A percentile compares a stretch with the other conserved stretches of the same genome.
These are phyloP conservation scores for Fusarium udum DNA, from an alignment of 2,329 filamentous ascomycete genomes.

Conservation along the genomic window DNA sequence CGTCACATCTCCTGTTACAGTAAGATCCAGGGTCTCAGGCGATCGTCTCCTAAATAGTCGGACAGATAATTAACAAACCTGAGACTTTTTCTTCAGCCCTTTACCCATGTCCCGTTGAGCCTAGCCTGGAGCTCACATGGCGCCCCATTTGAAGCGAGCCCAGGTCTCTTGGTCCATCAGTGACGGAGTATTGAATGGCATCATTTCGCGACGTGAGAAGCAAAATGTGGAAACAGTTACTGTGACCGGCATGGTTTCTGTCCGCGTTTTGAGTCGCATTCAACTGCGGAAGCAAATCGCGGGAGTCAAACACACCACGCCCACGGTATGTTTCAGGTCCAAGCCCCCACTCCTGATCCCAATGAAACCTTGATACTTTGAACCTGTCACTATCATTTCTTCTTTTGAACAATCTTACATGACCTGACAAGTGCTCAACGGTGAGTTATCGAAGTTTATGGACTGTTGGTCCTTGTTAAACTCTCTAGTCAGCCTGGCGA, in stretches of 20 bases:
- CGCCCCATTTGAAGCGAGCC: neutral
- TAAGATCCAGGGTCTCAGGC: conserved; percentile 9
- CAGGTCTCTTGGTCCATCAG: conserved; percentile 3
- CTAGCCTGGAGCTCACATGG: neutral
- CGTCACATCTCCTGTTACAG: conserved; percentile 17
- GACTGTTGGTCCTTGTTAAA: neutral
- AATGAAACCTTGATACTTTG: conserved; percentile 21
- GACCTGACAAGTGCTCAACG: neutral
- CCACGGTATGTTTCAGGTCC: conserved; percentile 42
- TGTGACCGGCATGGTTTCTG: conserved; percentile 28
- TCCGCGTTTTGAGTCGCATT: conserved; percentile 22
- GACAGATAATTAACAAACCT: neutral
- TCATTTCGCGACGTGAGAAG: conserved; percentile 33
- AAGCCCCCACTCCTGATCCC: conserved; percentile 14
- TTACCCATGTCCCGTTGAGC: neutral
- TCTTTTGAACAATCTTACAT: neutral
- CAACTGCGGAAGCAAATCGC: conserved; percentile 35
- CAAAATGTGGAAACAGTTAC: conserved; percentile 33
- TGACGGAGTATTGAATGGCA: conserved; percentile 35
- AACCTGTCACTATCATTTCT: conserved; percentile 11
- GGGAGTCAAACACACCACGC: conserved; percentile 22
- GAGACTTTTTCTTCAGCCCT: conserved; percentile 3
- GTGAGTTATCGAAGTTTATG: neutral
- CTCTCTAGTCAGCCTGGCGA: neutral
- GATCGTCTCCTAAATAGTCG: neutral